phyloP scores from a whole-genome alignment of 2,329 filamentous ascomycete genomes.

The Neofusicoccum parvum region DNA sequence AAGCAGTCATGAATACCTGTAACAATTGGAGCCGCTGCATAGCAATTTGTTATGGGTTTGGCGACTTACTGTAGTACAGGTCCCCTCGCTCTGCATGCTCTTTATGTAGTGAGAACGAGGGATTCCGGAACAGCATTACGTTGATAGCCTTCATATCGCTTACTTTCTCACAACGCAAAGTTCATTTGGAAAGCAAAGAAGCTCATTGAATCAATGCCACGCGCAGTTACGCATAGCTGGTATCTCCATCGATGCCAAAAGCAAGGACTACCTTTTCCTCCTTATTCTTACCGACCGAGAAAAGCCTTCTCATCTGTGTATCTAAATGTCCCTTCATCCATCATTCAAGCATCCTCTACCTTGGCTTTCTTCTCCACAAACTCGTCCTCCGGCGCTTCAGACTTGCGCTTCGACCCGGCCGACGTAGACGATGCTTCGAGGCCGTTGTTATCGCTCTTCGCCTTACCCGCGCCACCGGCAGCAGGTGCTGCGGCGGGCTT shows the following conservation, averaged over 20 bases:
- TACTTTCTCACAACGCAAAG: too few species aligned
- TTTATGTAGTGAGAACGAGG: too few species aligned
- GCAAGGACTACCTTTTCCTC: not conserved
- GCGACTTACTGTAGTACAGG: too few species aligned
- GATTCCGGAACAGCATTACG: too few species aligned
- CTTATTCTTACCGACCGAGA: not conserved
- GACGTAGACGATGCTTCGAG: not conserved
- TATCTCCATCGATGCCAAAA: not conserved
- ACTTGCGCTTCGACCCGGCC: constrained; percentile 13
- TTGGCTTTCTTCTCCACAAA: constrained; percentile 23
- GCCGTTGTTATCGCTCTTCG: constrained; percentile 3
- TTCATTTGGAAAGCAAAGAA: too few species aligned
- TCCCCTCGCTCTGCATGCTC: too few species aligned
- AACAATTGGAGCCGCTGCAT: too few species aligned
- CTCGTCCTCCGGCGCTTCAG: constrained; percentile 22
- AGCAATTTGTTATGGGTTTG: too few species aligned
- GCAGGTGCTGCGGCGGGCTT: constrained; percentile 29
- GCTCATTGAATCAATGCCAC: not conserved
- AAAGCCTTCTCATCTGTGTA: not conserved
- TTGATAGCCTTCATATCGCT: too few species aligned
- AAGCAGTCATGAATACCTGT: too few species aligned
- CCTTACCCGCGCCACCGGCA: constrained; percentile 19
- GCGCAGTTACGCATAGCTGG: not conserved
- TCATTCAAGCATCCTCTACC: not conserved
- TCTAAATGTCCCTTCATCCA: not conserved